phyloP scores from a whole-genome alignment of 2,329 filamentous ascomycete genomes.

The Ophiostoma angusticollis region DNA sequence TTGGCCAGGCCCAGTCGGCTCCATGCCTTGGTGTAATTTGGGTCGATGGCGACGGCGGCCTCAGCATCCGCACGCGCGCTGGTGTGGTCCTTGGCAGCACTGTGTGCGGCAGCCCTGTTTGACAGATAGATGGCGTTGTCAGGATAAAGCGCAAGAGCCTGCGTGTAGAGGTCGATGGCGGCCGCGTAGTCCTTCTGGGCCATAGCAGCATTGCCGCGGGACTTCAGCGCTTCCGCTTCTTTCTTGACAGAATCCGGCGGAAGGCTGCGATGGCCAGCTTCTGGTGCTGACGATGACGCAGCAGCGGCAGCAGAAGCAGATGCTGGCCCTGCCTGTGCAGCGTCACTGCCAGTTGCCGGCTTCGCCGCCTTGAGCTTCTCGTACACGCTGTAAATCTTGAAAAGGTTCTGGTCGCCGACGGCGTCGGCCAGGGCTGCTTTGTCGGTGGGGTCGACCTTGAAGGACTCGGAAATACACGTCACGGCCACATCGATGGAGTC shows the following conservation, averaged over 20 bases:
- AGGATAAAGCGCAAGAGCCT: constrained; percentile 70
- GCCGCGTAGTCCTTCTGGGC: constrained; percentile 74
- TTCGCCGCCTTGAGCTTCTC: constrained; percentile 60
- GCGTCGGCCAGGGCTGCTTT: constrained; percentile 60
- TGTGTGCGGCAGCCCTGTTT: constrained; percentile 91
- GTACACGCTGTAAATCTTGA: constrained; percentile 88
- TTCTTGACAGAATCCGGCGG: constrained; percentile 47
- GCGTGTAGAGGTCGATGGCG: constrained; percentile 78
- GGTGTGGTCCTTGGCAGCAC: constrained; percentile 69
- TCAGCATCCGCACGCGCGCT: constrained; percentile 80
- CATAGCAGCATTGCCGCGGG: constrained; percentile 88
- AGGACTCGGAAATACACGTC: constrained; percentile 89
- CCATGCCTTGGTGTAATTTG: constrained; percentile 95
- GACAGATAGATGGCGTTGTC: constrained; percentile 92
- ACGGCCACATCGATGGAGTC: constrained; percentile 90
- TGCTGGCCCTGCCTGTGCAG: constrained; percentile 26
- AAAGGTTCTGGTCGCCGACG: constrained; percentile 73
- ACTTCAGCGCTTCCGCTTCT: constrained; percentile 80
- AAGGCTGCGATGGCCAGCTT: neutral
- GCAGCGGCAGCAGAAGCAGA: constrained; percentile 27
- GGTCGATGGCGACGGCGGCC: constrained; percentile 75
- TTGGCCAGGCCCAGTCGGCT: constrained; percentile 80
- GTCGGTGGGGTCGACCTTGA: constrained; percentile 83
- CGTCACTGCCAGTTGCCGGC: constrained; percentile 23
- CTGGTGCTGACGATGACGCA: constrained; percentile 22